Percentiles rank a stretch among this genome's conserved stretches.
phyloP scores from a whole-genome alignment of 73 alveolate genomes.

The Tetrahymena thermophila region DNA sequence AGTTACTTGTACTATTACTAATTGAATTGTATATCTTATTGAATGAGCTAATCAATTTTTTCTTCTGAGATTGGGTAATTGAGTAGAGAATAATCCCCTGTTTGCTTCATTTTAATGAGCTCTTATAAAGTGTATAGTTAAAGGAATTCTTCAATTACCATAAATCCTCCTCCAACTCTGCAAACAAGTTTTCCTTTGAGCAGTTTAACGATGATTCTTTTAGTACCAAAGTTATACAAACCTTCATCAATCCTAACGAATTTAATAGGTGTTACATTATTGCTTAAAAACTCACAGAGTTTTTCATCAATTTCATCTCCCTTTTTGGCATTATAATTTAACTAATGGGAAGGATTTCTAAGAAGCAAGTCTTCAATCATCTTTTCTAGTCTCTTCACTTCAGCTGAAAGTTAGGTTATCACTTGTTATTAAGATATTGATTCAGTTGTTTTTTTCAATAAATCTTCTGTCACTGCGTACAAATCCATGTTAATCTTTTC shows the following conservation, averaged over 20 bases:
- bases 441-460: not conserved
- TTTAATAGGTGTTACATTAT: conserved; percentile 52
- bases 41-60: not conserved
- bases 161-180: conserved; percentile 68
- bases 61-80: not conserved
- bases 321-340: not conserved
- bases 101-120: conserved; percentile 29
- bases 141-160: conserved; percentile 56
- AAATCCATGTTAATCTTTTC: not conserved
- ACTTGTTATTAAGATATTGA: not conserved
- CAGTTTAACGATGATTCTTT: conserved; percentile 50
- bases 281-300: conserved; percentile 51
- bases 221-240: conserved; percentile 55
- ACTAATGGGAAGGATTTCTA: not conserved
- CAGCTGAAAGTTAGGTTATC: not conserved
- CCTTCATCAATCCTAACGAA: conserved; percentile 54
- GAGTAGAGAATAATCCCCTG: not conserved
- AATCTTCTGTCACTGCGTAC: not conserved
- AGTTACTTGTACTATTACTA: not conserved
- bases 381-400: not conserved
- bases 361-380: not conserved
- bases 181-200: conserved; percentile 51
- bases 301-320: conserved; percentile 54
- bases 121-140: conserved; percentile 47
- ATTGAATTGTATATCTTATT: not conserved